Evolutionary conservation across 2,329 filamentous ascomycete genomes (phyloP), one percentile per base, ranked within the genome.

Genomic region (Xylariaceae sp.): DNA sequence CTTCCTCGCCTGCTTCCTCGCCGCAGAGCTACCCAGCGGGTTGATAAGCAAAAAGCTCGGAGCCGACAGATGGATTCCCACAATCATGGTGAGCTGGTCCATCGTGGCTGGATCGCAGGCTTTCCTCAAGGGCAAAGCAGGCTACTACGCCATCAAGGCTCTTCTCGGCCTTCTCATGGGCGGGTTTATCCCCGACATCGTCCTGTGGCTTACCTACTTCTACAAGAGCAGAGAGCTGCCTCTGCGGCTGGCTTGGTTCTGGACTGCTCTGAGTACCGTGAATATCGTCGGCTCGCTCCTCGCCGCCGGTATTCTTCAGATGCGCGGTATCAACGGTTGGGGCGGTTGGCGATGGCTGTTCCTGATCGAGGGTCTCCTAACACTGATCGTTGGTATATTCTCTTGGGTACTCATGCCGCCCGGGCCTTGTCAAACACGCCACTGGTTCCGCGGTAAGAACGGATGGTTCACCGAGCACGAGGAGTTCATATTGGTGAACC

Each of bases 161-260:
- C 61, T 74, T 1, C 69, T 84, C 0, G 81, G 79, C 3, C 68
- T 84, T 2, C 73, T 83, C 49, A 77, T 82, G 68, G 83, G 83
- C 20, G 84, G 83, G 0, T 88, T 88, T 60, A 87, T 88, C 48
- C 83, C 84, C 0, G 84, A 86, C 56, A 83, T 84, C 20, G 81
- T 89, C 14, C 74, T 89, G 0, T 91, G 88, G 71, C 76, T 91
- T 4, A 87, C 84, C 2, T 92, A 92, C 71, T 93, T 88, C 72
- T 93, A 91, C 74, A 91, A 84, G 44, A 84, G 84, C 0, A 79
- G 79, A 50, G 89, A 92, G 68, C 76, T 93, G 0, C 87, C 89
- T 0, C 80, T 82, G 10, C 81, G 89, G 1, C 74, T 92, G 18
- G 83, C 84, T 62, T 84, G 79, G 70, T 91, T 91, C 74, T 92